Evolutionary conservation across 129 eudicot genomes (phyloP).

Genomic region (Centaurea solstitialis): DNA sequence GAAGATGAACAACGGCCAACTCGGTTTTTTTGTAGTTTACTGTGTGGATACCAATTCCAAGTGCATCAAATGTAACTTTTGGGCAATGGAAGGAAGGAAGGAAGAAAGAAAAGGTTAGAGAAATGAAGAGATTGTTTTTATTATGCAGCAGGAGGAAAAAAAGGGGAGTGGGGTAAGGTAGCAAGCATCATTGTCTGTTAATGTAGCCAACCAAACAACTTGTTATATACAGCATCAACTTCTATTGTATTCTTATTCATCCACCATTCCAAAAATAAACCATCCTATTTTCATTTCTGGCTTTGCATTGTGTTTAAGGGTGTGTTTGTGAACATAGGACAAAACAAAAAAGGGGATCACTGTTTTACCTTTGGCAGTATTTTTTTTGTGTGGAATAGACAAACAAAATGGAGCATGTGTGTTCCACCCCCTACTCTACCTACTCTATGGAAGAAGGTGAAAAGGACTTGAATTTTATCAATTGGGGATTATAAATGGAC

Average conservation of each 20-base stretch:
- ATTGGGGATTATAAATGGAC: no score
- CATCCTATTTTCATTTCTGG: not conserved
- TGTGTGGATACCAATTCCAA: slow-evolving; percentile 34
- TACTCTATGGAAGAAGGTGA: no score
- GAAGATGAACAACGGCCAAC: slow-evolving; percentile 6
- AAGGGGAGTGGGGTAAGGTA: not conserved
- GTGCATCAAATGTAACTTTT: slow-evolving; percentile 32
- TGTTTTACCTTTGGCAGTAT: no score
- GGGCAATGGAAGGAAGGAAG: slow-evolving; percentile 32
- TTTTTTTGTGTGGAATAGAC: no score
- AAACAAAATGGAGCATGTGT: no score
- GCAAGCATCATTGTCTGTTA: slow-evolving; percentile 17
- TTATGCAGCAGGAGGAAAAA: not conserved
- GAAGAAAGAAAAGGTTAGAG: slow-evolving; percentile 38
- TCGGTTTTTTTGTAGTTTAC: slow-evolving; percentile 46
- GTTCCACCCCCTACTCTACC: no score
- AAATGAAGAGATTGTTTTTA: slow-evolving; percentile 36
- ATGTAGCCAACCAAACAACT: not conserved
- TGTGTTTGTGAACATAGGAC: not conserved
- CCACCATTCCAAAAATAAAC: slow-evolving; percentile 9
- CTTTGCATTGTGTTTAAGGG: not conserved
- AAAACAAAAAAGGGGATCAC: no score
- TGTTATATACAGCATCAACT: slow-evolving; percentile 30
- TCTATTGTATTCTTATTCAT: slow-evolving; percentile 39
- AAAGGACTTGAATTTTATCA: no score